phyloP scores from a whole-genome alignment of 495 filamentous ascomycete genomes.

The Annulohypoxylon nitens region DNA sequence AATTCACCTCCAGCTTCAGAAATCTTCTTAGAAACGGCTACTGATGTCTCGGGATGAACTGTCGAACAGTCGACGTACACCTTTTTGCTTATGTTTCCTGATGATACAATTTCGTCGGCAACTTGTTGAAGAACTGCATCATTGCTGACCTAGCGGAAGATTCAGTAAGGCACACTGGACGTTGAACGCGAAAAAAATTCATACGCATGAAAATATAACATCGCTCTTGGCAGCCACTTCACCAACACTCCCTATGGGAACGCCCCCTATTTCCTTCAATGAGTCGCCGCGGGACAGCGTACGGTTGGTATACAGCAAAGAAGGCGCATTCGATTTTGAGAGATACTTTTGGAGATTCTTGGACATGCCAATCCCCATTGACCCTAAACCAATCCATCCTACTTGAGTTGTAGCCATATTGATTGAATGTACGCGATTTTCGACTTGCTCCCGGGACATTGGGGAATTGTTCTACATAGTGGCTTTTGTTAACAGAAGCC shows the following conservation, averaged over 20 bases:
- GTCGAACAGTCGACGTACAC: conserved; percentile 82
- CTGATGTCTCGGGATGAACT: conserved; percentile 75
- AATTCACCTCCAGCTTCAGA: conserved; percentile 68
- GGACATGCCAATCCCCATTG: conserved; percentile 82
- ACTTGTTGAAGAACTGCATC: conserved; percentile 72
- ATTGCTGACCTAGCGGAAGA: conserved; percentile 10
- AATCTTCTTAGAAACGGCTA: conserved; percentile 63
- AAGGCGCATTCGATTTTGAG: conserved; percentile 65
- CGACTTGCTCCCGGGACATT: neutral
- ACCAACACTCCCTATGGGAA: conserved; percentile 63
- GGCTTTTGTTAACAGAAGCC: neutral
- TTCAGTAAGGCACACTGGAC: neutral
- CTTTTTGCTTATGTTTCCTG: conserved; percentile 65
- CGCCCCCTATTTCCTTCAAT: conserved; percentile 63
- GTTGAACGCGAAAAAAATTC: conserved; percentile 27
- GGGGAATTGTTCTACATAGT: neutral
- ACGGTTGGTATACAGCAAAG: conserved; percentile 77
- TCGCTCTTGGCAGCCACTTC: conserved; percentile 70
- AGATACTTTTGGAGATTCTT: conserved; percentile 74
- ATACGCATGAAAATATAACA: conserved; percentile 79
- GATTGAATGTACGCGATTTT: neutral
- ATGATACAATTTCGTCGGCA: conserved; percentile 62
- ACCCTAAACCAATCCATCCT: conserved; percentile 81
- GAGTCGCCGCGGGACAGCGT: conserved; percentile 63
- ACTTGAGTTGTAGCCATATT: conserved; percentile 64